Evolutionary conservation across 2,329 filamentous ascomycete species (phyloP).

Genomic region (Gliomastix tumulicola): DNA sequence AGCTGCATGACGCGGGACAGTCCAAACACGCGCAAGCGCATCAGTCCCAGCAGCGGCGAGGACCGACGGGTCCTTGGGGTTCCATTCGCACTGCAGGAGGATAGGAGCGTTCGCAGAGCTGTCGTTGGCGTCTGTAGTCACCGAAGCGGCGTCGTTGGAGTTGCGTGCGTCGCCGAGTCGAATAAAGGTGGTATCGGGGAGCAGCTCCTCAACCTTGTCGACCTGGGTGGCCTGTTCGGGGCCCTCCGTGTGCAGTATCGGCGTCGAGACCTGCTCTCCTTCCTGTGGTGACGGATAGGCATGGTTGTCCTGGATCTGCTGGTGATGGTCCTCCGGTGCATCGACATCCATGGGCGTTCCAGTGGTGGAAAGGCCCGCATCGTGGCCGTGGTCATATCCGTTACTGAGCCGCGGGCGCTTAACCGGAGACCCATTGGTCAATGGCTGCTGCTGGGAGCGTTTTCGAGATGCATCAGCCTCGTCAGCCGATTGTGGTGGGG

Average conservation of each 20-base stretch:
- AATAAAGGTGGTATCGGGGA: slow-evolving; percentile 53
- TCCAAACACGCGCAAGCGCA: slow-evolving; percentile 65
- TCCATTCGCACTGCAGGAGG: slow-evolving; percentile 64
- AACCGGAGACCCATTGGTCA: slow-evolving; percentile 47
- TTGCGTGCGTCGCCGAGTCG: slow-evolving; percentile 30
- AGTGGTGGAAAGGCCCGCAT: slow-evolving; percentile 34
- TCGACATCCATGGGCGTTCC: slow-evolving; percentile 59
- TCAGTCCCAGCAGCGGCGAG: slow-evolving; percentile 63
- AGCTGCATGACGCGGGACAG: slow-evolving; percentile 47
- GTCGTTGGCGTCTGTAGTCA: slow-evolving; percentile 12
- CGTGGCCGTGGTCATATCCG: slow-evolving; percentile 50
- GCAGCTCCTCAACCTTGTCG: slow-evolving; percentile 56
- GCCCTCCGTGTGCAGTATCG: slow-evolving; percentile 49
- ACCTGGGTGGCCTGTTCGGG: slow-evolving; percentile 59
- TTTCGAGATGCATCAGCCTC: slow-evolving; percentile 39
- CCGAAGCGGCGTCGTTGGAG: neutral
- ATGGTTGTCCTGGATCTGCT: slow-evolving; percentile 42
- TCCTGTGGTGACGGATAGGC: slow-evolving; percentile 60
- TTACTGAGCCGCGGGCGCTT: slow-evolving; percentile 57
- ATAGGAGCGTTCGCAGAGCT: slow-evolving; percentile 48
- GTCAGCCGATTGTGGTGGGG: slow-evolving; percentile 14
- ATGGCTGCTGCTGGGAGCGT: slow-evolving; percentile 36
- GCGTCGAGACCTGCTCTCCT: slow-evolving; percentile 46
- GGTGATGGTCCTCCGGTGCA: slow-evolving; percentile 28
- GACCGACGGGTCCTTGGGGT: slow-evolving; percentile 55